Percentiles rank a stretch among this genome's conserved stretches.
Evolutionary conservation across 352 stramenopile species (phyloP).

Genomic region (Globisporangium yorkense): DNA sequence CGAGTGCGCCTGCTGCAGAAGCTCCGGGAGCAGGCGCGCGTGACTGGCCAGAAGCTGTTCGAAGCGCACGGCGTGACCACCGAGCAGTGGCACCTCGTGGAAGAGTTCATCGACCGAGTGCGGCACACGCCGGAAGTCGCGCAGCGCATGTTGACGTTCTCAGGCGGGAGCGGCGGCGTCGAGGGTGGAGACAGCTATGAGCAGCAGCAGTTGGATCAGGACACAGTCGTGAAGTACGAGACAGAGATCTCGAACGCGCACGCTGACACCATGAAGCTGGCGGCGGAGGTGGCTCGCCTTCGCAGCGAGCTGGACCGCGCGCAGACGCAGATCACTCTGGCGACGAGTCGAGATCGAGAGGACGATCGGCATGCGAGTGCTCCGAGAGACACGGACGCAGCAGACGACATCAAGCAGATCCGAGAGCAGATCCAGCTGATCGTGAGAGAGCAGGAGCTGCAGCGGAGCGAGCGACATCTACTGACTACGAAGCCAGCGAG

Average conservation of each 20-base stretch:
- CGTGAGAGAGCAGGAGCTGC: conserved; percentile 7
- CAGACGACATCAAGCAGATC: conserved; percentile 7
- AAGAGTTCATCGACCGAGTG: conserved; percentile 66
- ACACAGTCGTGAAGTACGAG: conserved; percentile 12
- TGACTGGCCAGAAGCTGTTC: conserved; percentile 44
- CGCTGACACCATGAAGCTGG: conserved; percentile 26
- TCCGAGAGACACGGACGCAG: background rate
- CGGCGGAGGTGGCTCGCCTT: conserved; percentile 27
- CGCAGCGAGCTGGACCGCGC: conserved; percentile 26
- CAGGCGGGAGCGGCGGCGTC: background rate
- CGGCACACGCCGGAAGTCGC: conserved; percentile 53
- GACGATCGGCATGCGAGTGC: background rate
- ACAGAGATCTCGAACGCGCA: conserved; percentile 16
- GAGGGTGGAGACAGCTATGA: conserved; percentile 4
- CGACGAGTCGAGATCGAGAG: background rate
- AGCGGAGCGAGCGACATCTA: conserved; percentile 2
- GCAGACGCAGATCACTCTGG: conserved; percentile 4
- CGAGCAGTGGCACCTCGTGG: conserved; percentile 47
- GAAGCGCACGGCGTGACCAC: conserved; percentile 48
- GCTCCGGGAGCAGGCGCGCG: conserved; percentile 43
- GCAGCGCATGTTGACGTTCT: conserved; percentile 22
- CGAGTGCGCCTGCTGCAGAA: conserved; percentile 49
- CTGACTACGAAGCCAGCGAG: background rate
- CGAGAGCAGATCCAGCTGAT: conserved; percentile 10
- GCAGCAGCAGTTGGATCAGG: conserved; percentile 2